phyloP scores from a whole-genome alignment of 2,329 filamentous ascomycete species.

The Plenodomus lindquistii region DNA sequence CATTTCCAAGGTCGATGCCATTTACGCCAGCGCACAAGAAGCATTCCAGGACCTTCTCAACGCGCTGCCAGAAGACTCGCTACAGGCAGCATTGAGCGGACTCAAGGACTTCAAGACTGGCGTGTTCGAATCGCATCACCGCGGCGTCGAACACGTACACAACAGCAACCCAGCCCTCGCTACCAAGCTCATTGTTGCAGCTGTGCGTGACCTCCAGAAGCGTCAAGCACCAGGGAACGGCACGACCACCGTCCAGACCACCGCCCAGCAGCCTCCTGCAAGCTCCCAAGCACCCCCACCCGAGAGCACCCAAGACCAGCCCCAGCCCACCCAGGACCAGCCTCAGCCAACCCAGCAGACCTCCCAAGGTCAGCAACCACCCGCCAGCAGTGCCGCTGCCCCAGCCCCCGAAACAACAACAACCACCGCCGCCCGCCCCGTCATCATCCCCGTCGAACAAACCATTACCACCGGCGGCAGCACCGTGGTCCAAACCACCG shows the following conservation, averaged over 20 bases:
- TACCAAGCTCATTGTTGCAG: conserved; percentile 65
- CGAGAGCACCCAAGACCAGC: conserved; percentile 6
- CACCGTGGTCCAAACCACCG: conserved; percentile 42
- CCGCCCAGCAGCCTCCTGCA: not conserved
- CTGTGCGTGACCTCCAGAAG: conserved; percentile 55
- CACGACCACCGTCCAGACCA: conserved; percentile 15
- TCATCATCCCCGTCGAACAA: conserved; percentile 44
- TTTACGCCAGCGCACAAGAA: conserved; percentile 42
- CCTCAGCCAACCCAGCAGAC: conserved; percentile 3
- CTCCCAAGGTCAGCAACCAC: conserved; percentile 6
- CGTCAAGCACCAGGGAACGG: conserved; percentile 43
- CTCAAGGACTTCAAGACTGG: conserved; percentile 69
- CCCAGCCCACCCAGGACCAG: conserved; percentile 3
- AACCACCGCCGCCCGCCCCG: conserved; percentile 18
- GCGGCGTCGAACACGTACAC: conserved; percentile 66
- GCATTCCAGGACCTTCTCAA: conserved; percentile 61
- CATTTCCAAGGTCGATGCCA: conserved; percentile 19
- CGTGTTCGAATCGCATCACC: conserved; percentile 66
- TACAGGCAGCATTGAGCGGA: conserved; percentile 69
- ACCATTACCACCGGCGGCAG: conserved; percentile 47
- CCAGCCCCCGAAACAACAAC: not conserved
- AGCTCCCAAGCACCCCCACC: conserved; percentile 1
- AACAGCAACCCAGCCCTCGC: conserved; percentile 64
- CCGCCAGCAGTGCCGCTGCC: not conserved
- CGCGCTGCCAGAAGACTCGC: conserved; percentile 60